Base-by-base conservation (phyloP, 192 early-diverging fungal genomes). In the Chytriomyces hyalinus region DNA sequence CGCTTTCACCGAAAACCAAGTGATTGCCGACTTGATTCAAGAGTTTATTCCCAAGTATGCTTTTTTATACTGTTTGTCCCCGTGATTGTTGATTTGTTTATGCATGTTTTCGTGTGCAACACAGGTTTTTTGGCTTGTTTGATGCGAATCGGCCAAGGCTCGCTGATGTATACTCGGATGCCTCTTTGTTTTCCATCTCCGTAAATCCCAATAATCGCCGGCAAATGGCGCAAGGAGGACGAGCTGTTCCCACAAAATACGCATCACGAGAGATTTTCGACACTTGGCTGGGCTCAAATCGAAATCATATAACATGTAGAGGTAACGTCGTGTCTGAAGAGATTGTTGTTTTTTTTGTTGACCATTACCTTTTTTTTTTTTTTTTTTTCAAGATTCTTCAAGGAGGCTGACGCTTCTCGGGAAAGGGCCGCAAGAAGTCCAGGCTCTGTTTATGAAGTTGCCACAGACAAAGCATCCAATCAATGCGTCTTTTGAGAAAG, bases 11-110 rank as follows among this genome's bases (percentile, higher is more conserved):
- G 84, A 86, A 62, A 71, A 69, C 28, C 67, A 70, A 17, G 80
- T 47, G 7, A 83, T 80, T 9, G 72, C 71, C 10, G 66, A 75
- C 8, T 60, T 76, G 45, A 79, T 70, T 4, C 57, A 76, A 44
- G 71, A 69, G 24, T 86, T 86, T 76, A 51, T 86, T 49, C 78
- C 79, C 45, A 78, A 70, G 83, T 84, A 67, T 53, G 75, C 24
- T 13, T 45, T 53, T 10, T 43, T 0, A 8, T 20, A 6, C 20
- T 46, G 6, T 22, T 17, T 24, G 6, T 70, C 48, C 48, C 46
- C 13, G 15, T 11, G 13, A 3, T 57, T 48, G 28, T 44, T 59
- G 61, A 45, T 64, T 26, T 26, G 24, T 26, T 26, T 26, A 26
- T 26, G 0, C 24, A 26, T 0, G 24, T 26, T 26, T 26, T 26